Evolutionary conservation across 179 eudicot species (phyloP).

Genomic region (Heliamphora pulchella): DNA sequence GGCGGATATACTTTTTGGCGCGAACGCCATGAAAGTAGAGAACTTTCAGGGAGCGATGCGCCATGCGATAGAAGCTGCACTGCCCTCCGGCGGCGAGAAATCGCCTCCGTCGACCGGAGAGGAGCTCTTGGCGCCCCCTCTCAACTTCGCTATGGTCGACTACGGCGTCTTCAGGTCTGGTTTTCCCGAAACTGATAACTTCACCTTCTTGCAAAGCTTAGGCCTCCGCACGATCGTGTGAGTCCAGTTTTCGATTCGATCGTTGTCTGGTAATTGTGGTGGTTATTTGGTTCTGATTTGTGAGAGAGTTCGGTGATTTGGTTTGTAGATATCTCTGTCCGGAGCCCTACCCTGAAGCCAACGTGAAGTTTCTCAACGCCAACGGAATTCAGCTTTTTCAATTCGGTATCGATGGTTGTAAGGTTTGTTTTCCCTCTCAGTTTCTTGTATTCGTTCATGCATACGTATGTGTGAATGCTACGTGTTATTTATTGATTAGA

Average conservation of each 20-base stretch:
- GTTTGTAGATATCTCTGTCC: conserved; percentile 68
- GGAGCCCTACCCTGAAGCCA: conserved; percentile 75
- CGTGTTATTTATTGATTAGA: background rate
- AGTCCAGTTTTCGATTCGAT: conserved; percentile 7
- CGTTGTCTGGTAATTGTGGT: background rate
- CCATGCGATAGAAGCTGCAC: background rate
- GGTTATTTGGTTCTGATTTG: background rate
- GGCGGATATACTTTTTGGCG: conserved; percentile 6
- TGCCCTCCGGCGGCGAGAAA: background rate
- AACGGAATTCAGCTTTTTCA: conserved; percentile 71
- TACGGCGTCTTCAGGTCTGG: conserved; percentile 81
- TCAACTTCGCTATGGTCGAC: conserved; percentile 78
- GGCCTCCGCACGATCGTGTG: conserved; percentile 87
- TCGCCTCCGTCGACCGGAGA: conserved; percentile 7
- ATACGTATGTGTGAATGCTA: background rate
- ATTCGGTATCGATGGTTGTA: conserved; percentile 75
- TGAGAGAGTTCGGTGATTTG: background rate
- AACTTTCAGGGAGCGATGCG: background rate
- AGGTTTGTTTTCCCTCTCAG: conserved; percentile 52
- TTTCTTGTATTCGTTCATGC: background rate
- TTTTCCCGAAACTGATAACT: conserved; percentile 62
- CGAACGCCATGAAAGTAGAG: conserved; percentile 11
- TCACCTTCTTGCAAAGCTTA: conserved; percentile 64
- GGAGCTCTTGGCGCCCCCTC: conserved; percentile 49
- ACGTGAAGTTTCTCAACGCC: conserved; percentile 49